Percentiles rank a stretch among this genome's conserved stretches.
phyloP scores from a whole-genome alignment of 306 rosid species.

The Adenanthera pavonina region DNA sequence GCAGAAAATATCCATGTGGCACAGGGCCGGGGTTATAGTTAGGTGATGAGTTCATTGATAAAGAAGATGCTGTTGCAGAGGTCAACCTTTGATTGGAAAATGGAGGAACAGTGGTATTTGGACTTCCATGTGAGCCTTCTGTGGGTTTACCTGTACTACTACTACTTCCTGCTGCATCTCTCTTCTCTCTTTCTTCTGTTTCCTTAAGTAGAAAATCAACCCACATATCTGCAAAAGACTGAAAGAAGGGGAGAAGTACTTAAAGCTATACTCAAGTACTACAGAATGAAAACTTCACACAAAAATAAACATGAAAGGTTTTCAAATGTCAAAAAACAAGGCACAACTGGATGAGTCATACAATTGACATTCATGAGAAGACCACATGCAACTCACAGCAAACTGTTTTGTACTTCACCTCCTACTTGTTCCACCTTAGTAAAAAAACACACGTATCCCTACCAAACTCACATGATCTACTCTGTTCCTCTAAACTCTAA shows the following conservation, averaged over 20 bases:
- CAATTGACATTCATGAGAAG: slow-evolving; percentile 6
- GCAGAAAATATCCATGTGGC: slow-evolving; percentile 51
- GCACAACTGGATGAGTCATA: background rate
- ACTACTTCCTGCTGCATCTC: slow-evolving; percentile 52
- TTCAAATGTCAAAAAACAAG: slow-evolving; percentile 1
- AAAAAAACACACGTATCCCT: background rate
- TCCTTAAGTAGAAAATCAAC: slow-evolving; percentile 98
- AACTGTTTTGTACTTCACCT: background rate
- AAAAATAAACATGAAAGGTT: background rate
- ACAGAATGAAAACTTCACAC: slow-evolving; percentile 1
- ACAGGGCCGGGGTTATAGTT: slow-evolving; percentile 51
- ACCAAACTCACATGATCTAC: background rate
- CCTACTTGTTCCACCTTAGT: background rate
- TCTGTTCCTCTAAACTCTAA: background rate
- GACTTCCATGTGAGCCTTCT: slow-evolving; percentile 54
- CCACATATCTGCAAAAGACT: slow-evolving; percentile 99
- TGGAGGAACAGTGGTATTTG: slow-evolving; percentile 29
- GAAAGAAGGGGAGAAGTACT: slow-evolving; percentile 41
- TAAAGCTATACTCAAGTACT: slow-evolving; percentile 5
- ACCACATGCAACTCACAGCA: background rate
- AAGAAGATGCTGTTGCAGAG: slow-evolving; percentile 42
- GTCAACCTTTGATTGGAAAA: slow-evolving; percentile 48
- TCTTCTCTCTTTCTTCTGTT: slow-evolving; percentile 82
- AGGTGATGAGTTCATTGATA: slow-evolving; percentile 43
- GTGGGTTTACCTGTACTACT: slow-evolving; percentile 37